Conservation (phyloP, 2,329 filamentous ascomycete species). For the Fusarium sp. region DNA sequence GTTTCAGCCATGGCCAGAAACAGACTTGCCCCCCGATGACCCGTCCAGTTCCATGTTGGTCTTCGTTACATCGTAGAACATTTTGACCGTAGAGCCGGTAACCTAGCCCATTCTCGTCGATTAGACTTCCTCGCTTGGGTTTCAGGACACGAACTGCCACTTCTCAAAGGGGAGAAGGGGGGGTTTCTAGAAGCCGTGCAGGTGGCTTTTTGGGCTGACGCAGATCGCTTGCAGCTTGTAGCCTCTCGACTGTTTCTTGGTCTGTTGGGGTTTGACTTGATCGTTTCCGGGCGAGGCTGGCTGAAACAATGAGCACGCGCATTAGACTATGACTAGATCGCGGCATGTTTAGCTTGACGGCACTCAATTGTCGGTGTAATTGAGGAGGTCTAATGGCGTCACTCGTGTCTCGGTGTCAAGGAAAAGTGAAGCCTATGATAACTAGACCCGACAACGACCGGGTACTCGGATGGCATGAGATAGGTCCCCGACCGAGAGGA, state of each 20-base stretch:
- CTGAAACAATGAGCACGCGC: background rate
- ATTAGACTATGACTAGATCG: background rate
- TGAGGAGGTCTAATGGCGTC: background rate
- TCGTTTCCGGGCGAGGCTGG: background rate
- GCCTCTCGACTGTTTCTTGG: background rate
- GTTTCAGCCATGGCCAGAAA: constrained; percentile 41
- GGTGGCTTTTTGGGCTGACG: constrained; percentile 11
- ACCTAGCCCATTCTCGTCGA: constrained; percentile 33
- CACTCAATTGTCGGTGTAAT: background rate
- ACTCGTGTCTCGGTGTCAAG: background rate
- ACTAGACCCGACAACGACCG: background rate
- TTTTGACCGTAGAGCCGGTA: constrained; percentile 38
- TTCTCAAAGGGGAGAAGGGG: background rate
- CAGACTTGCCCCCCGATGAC: constrained; percentile 27
- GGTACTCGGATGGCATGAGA: background rate
- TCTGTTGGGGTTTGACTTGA: background rate
- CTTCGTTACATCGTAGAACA: constrained; percentile 22
- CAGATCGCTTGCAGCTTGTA: background rate
- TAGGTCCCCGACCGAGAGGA: background rate
- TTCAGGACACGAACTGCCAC: constrained; percentile 33
- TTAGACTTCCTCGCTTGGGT: constrained; percentile 33
- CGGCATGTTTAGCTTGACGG: background rate
- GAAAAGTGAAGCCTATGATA: background rate
- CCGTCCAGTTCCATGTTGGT: constrained; percentile 16
- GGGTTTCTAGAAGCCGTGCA: constrained; percentile 9